Evolutionary conservation across 2,329 filamentous ascomycete genomes (phyloP).

Genomic region (Pseudogymnoascus sp.): DNA sequence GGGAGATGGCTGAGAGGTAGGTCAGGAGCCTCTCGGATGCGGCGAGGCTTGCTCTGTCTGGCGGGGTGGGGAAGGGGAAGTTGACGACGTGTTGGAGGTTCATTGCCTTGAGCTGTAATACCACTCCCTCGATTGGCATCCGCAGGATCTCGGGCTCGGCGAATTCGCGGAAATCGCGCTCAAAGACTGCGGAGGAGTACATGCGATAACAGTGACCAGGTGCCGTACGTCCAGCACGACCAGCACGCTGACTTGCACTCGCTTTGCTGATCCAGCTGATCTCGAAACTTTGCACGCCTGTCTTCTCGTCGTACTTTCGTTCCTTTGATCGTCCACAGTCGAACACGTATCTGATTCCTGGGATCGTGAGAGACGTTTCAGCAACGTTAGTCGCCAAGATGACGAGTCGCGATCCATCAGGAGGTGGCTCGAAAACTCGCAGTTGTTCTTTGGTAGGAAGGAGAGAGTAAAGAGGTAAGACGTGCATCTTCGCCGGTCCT

Average conservation of each 20-base stretch:
- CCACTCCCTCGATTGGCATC: slow-evolving; percentile 86
- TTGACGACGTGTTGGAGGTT: slow-evolving; percentile 81
- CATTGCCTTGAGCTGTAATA: slow-evolving; percentile 92
- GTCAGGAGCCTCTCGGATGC: slow-evolving; percentile 80
- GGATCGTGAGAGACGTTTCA: slow-evolving; percentile 94
- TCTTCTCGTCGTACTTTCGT: slow-evolving; percentile 76
- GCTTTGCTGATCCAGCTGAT: slow-evolving; percentile 97
- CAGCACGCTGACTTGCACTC: slow-evolving; percentile 81
- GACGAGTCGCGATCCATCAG: slow-evolving; percentile 74
- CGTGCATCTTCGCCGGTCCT: slow-evolving; percentile 66
- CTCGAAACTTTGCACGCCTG: slow-evolving; percentile 91
- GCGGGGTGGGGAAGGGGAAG: slow-evolving; percentile 92
- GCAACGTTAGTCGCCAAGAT: slow-evolving; percentile 94
- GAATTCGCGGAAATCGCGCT: slow-evolving; percentile 79
- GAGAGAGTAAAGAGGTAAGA: slow-evolving; percentile 90
- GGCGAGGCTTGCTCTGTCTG: slow-evolving; percentile 63
- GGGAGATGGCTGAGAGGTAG: slow-evolving; percentile 72
- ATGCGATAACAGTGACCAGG: slow-evolving; percentile 92
- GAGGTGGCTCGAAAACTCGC: slow-evolving; percentile 76
- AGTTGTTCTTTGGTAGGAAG: slow-evolving; percentile 86
- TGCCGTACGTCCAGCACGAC: slow-evolving; percentile 89
- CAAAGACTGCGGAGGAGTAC: slow-evolving; percentile 91
- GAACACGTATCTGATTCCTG: slow-evolving; percentile 90
- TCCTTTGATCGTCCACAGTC: slow-evolving; percentile 91
- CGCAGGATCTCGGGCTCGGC: slow-evolving; percentile 80